Percentiles rank a stretch among this genome's conserved stretches.
Conservation (phyloP, 1,284 basidiomycete genomes). For the Malassezia furfur region DNA sequence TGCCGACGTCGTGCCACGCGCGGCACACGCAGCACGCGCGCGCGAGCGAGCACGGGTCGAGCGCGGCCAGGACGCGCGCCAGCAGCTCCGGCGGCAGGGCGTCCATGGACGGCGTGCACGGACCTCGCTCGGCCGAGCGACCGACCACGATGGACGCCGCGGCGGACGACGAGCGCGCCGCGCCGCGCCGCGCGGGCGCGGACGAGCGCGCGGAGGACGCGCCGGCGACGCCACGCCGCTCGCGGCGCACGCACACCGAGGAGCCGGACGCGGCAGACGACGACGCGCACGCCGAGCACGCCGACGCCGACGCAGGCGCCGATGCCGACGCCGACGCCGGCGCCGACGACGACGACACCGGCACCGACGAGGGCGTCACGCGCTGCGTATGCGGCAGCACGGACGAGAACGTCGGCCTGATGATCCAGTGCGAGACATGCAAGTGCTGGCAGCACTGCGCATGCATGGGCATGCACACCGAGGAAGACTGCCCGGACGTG, state of each 20-base stretch:
- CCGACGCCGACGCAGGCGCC: not conserved
- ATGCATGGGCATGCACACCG: constrained; percentile 85
- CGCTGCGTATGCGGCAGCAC: constrained; percentile 81
- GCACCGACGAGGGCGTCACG: constrained; percentile 67
- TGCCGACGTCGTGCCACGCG: constrained; percentile 3
- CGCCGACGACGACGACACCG: constrained; percentile 52
- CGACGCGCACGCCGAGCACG: not conserved
- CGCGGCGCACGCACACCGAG: not conserved
- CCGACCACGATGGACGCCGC: constrained; percentile 1
- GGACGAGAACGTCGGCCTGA: constrained; percentile 61
- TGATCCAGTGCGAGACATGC: constrained; percentile 96
- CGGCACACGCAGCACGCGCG: constrained; percentile 18
- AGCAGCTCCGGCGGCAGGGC: not conserved
- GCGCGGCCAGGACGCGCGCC: constrained; percentile 3
- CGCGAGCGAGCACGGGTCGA: constrained; percentile 20
- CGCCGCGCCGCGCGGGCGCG: not conserved
- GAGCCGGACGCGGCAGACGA: not conserved
- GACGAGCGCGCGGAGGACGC: not conserved
- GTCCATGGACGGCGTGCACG: not conserved
- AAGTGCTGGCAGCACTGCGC: constrained; percentile 96
- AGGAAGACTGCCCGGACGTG: constrained; percentile 56
- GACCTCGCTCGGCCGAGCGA: not conserved
- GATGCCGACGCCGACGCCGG: constrained; percentile 55
- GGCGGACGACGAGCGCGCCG: not conserved
- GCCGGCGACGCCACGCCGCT: not conserved